Conservation (phyloP, 495 filamentous ascomycete species). For the Penicillium odoratum region DNA sequence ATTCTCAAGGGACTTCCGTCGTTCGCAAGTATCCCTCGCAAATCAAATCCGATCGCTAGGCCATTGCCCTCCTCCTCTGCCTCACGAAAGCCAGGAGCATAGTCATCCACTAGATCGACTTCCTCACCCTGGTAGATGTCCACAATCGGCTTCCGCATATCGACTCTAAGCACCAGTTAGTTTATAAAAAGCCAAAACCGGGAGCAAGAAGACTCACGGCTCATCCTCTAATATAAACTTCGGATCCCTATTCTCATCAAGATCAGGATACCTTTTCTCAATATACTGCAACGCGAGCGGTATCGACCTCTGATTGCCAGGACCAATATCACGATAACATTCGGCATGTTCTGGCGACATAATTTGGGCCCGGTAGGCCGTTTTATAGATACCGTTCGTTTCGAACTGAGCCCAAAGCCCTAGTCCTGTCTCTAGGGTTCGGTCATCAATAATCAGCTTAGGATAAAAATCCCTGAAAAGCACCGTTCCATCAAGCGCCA, state of each 20-base stretch:
- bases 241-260: constrained; percentile 6
- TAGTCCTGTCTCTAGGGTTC: constrained; percentile 15
- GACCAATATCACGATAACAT: constrained; percentile 2
- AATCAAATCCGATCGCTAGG: constrained; percentile 13
- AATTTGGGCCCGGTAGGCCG: constrained; percentile 9
- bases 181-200: background rate
- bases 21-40: constrained; percentile 10
- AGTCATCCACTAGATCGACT: constrained; percentile 10
- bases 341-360: constrained; percentile 6
- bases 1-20: constrained; percentile 7
- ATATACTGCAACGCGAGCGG: background rate
- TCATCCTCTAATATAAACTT: constrained; percentile 12
- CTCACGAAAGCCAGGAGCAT: constrained; percentile 13
- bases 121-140: constrained; percentile 4
- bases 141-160: constrained; percentile 7
- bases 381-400: constrained; percentile 8
- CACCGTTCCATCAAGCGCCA: constrained; percentile 15
- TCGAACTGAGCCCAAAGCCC: constrained; percentile 14
- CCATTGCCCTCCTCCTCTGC: constrained; percentile 8
- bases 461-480: constrained; percentile 10
- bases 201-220: constrained; percentile 9
- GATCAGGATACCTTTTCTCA: constrained; percentile 3
- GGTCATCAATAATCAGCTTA: constrained; percentile 18
- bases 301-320: background rate
- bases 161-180: constrained; percentile 5